These are phyloP conservation scores for Russula griseocarnosa DNA, from an alignment of 768 basidiomycete species.

Conservation along the genomic window DNA sequence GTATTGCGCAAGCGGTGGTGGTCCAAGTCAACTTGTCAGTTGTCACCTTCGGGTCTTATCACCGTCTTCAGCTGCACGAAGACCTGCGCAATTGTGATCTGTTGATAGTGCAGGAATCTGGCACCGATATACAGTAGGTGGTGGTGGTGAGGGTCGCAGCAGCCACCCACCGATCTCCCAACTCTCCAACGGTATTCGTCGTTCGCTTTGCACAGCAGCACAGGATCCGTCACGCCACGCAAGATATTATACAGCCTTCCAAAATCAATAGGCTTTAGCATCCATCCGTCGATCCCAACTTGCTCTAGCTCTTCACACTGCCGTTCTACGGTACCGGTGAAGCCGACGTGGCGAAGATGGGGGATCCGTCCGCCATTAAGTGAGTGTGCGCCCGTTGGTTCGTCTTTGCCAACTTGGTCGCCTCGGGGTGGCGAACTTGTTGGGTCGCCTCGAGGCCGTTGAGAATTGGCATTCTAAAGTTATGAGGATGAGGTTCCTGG, in stretches of 20 bases:
- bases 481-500: neutral
- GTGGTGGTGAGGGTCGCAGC: conserved; percentile 4
- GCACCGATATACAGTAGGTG: neutral
- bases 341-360: conserved; percentile 76
- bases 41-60: too few relatives aligned
- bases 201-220: conserved; percentile 47
- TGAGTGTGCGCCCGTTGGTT: too few relatives aligned
- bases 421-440: conserved; percentile 61
- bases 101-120: too few relatives aligned
- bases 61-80: neutral
- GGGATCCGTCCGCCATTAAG: conserved; percentile 60
- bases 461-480: conserved; percentile 69
- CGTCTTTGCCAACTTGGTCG: conserved; percentile 26
- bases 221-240: conserved; percentile 51
- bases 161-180: conserved; percentile 72
- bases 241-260: conserved; percentile 57
- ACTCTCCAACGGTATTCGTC: conserved; percentile 52
- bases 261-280: conserved; percentile 80
- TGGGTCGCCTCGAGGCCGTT: conserved; percentile 68
- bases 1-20: neutral
- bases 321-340: too few relatives aligned
- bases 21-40: too few relatives aligned
- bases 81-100: neutral
- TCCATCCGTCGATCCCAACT: conserved; percentile 75
- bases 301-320: conserved; percentile 52